phyloP scores from a whole-genome alignment of 2,329 filamentous ascomycete species.

The Chaetomiaceae sp. region DNA sequence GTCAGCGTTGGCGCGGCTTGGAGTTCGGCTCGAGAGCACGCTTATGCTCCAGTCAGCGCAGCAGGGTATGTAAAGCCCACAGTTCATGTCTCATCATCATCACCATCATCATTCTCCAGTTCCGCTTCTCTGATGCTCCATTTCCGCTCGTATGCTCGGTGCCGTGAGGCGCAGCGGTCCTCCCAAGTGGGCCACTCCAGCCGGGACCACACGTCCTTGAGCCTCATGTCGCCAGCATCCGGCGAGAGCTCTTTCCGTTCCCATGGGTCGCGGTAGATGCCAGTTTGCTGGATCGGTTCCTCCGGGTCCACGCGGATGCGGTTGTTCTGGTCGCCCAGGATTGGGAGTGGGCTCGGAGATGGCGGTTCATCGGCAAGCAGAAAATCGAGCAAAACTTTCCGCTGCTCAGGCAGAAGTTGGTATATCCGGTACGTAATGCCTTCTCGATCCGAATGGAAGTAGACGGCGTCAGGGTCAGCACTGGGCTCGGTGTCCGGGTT shows the following conservation, averaged over 20 bases:
- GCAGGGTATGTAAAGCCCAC: too few species aligned
- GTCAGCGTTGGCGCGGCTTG: too few species aligned
- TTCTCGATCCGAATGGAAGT: slow-evolving; percentile 21
- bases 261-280: slow-evolving; percentile 30
- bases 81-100: too few species aligned
- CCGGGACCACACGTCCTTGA: neutral
- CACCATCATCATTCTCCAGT: too few species aligned
- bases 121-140: too few species aligned
- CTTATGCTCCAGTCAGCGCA: too few species aligned
- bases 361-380: slow-evolving; percentile 15
- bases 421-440: slow-evolving; percentile 26
- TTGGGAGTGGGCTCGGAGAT: slow-evolving; percentile 18
- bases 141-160: neutral
- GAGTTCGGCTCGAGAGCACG: too few species aligned
- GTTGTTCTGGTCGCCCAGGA: slow-evolving; percentile 22
- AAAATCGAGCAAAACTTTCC: slow-evolving; percentile 24
- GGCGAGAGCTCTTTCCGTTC: slow-evolving; percentile 20
- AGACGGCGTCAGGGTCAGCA: slow-evolving; percentile 18
- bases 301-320: slow-evolving; percentile 27
- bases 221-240: neutral
- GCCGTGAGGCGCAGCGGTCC: neutral
- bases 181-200: neutral
- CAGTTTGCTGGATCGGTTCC: slow-evolving; percentile 23
- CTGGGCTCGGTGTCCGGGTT: neutral
- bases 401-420: slow-evolving; percentile 25